Evolutionary conservation across 2,329 filamentous ascomycete species (phyloP).

Genomic region (Elsinoe batatas): DNA sequence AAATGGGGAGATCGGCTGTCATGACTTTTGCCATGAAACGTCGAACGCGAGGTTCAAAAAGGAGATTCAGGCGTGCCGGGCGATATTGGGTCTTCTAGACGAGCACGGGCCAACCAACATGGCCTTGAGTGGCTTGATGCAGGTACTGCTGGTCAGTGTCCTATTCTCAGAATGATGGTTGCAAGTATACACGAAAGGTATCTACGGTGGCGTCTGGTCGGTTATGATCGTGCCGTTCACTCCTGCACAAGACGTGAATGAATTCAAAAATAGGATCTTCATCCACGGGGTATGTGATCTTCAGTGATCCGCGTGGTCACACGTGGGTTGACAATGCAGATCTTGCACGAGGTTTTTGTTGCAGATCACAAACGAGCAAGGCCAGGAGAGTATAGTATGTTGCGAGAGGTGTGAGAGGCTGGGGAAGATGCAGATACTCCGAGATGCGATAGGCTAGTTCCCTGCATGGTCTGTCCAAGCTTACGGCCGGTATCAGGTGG

Average conservation of each 20-base stretch:
- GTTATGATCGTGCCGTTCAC: not conserved
- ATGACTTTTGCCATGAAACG: not conserved
- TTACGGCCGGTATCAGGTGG: not conserved
- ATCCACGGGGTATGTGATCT: not conserved
- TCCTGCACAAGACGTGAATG: not conserved
- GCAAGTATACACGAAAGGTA: not conserved
- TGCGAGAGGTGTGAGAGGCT: not conserved
- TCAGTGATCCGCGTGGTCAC: not conserved
- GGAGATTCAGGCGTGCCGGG: not conserved
- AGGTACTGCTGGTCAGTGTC: conserved; percentile 2
- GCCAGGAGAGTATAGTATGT: not conserved
- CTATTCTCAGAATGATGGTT: not conserved
- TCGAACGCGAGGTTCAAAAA: not conserved
- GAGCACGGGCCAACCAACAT: conserved; percentile 7
- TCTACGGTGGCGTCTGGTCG: not conserved
- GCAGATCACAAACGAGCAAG: not conserved
- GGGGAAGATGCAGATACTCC: not conserved
- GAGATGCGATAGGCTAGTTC: not conserved
- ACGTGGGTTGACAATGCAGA: not conserved
- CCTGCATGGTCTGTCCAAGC: not conserved
- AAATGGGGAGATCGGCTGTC: not conserved
- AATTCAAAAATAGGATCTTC: not conserved
- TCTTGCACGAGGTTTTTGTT: not conserved
- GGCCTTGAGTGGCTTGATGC: not conserved
- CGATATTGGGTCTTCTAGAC: not conserved